Evolutionary conservation across 129 eudicot genomes (phyloP).

Genomic region (Gnaphalium uliginosum): DNA sequence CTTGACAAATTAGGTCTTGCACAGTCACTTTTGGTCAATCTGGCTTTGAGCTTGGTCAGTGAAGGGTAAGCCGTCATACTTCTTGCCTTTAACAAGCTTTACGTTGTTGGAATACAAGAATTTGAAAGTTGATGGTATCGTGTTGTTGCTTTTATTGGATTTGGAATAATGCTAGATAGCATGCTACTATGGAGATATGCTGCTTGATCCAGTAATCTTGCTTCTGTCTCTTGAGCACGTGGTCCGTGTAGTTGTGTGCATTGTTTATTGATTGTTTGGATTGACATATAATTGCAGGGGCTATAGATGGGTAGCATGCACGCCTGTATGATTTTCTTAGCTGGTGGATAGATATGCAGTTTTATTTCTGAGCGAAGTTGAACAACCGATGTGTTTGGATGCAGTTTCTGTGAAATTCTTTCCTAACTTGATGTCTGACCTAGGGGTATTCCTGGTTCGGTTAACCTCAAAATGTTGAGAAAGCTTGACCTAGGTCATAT

Average conservation of each 20-base stretch:
- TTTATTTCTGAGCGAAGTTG: conserved; percentile 89
- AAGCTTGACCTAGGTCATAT: background rate
- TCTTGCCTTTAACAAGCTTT: conserved; percentile 1
- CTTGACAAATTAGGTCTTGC: conserved; percentile 87
- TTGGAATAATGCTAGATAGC: conserved; percentile 21
- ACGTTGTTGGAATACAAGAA: background rate
- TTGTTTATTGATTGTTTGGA: conserved; percentile 87
- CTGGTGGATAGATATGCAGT: conserved; percentile 99
- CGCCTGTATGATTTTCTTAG: conserved; percentile 92
- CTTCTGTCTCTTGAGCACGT: conserved; percentile 29
- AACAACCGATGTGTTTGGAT: conserved; percentile 73
- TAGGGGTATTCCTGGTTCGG: conserved; percentile 24
- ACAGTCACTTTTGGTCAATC: conserved; percentile 66
- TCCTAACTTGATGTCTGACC: conserved; percentile 49
- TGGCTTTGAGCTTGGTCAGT: conserved; percentile 84
- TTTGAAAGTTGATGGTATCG: conserved; percentile 7
- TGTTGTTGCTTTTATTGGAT: conserved; percentile 12
- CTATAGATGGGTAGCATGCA: conserved; percentile 89
- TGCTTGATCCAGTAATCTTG: conserved; percentile 28
- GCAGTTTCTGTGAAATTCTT: conserved; percentile 53
- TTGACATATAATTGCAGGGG: conserved; percentile 97
- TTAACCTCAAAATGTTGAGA: conserved; percentile 2
- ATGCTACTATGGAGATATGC: conserved; percentile 22
- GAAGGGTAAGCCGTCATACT: conserved; percentile 70
- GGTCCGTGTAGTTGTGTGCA: conserved; percentile 32